Conservation (phyloP, 179 eudicot genomes). For the Beta lomatogona region DNA sequence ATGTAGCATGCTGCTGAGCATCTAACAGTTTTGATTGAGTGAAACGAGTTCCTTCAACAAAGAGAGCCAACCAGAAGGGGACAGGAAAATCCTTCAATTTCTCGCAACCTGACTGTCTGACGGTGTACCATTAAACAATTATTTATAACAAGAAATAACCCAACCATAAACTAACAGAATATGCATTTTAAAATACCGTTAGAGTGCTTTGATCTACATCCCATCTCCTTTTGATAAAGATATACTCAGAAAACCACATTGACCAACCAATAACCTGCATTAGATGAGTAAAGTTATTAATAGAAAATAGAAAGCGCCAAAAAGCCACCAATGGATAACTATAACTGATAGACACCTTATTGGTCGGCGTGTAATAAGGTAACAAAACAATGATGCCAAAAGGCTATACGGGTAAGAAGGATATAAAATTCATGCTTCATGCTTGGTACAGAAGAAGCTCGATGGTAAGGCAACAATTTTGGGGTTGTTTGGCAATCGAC, state of each 20-base stretch:
- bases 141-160: neutral
- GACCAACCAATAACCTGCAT: constrained; percentile 79
- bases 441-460: neutral
- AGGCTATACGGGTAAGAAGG: neutral
- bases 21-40: constrained; percentile 69
- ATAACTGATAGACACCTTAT: neutral
- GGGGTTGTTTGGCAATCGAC: no score
- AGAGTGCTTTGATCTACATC: constrained; percentile 57
- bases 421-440: neutral
- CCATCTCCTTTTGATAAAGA: constrained; percentile 72
- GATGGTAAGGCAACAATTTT: constrained; percentile 1
- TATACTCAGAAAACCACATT: constrained; percentile 68
- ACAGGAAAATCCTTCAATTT: constrained; percentile 59
- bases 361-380: neutral
- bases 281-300: neutral
- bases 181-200: constrained; percentile 40
- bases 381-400: neutral
- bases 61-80: constrained; percentile 86
- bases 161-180: constrained; percentile 10
- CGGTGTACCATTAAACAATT: constrained; percentile 7
- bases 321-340: neutral
- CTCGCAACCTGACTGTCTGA: constrained; percentile 67
- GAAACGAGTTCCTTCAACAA: constrained; percentile 91
- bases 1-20: constrained; percentile 70
- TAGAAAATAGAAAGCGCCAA: neutral